These are phyloP conservation scores for Thelonectria olida DNA, from an alignment of 2,329 filamentous ascomycete genomes.

Conservation along the genomic window DNA sequence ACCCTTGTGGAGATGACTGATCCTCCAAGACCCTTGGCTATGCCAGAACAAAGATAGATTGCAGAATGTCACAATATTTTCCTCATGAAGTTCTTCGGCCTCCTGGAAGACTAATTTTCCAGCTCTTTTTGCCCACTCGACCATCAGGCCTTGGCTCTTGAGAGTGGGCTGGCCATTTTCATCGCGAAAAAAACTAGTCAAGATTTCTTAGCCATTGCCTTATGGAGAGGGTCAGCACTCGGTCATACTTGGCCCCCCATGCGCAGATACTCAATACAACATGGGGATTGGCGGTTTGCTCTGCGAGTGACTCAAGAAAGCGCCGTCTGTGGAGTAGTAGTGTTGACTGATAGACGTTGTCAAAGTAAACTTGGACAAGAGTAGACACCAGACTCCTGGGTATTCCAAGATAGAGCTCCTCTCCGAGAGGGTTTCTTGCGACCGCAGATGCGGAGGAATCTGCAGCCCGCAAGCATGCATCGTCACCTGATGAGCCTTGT, in stretches of 20 bases:
- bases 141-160: slow-evolving; percentile 9
- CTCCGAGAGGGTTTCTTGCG: accelerated
- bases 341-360: slow-evolving; percentile 27
- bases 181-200: slow-evolving; percentile 28
- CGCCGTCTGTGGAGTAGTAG: slow-evolving; percentile 14
- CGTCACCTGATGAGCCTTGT: too few relatives aligned
- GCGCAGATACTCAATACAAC: slow-evolving; percentile 27
- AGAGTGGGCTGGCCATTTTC: accelerated
- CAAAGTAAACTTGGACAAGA: slow-evolving; percentile 23
- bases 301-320: neutral
- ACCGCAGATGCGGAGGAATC: neutral
- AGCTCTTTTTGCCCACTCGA: slow-evolving; percentile 25
- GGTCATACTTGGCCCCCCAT: slow-evolving; percentile 32
- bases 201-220: neutral
- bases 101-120: slow-evolving; percentile 24
- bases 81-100: slow-evolving; percentile 12
- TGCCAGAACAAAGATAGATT: slow-evolving; percentile 34
- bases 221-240: accelerated
- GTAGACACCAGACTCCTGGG: neutral
- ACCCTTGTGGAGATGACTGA: slow-evolving; percentile 34
- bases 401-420: neutral
- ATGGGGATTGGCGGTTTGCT: neutral
- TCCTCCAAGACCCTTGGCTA: slow-evolving; percentile 33
- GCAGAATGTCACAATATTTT: slow-evolving; percentile 29
- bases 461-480: too few relatives aligned